Evolutionary conservation across 495 filamentous ascomycete species (phyloP), one percentile per base, ranked within the genome.

Genomic region (Annulohypoxylon maeteangense): DNA sequence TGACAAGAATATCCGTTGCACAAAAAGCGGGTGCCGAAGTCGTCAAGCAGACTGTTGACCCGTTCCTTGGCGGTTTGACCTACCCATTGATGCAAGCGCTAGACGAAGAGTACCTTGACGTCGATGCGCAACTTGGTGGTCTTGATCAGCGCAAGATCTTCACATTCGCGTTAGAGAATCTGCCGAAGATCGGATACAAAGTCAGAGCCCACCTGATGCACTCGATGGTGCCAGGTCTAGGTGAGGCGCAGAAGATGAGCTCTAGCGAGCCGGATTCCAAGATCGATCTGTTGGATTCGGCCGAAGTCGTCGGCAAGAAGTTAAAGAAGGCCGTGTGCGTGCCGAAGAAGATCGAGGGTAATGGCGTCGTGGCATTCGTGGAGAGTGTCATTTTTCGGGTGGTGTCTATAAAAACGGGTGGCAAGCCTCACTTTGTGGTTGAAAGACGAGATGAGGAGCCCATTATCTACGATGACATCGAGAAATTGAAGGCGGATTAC

Each of bases 91-190:
- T 99, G 76, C 95, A 99, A 80, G 90, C 90, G 3, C 83, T 98
- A 29, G 95, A 99, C 71, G 95, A 99, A 80, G 86, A 98, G 81
- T 88, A 97, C 81, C 84, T 99, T 4, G 87, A 88, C 58, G 92
- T 94, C 3, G 93, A 99, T 79, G 89, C 84, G 1, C 90, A 99
- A 70, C 91, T 90, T 51, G 91, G 91, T 7, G 89, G 90, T 50
- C 84, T 95, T 3, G 94, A 97, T 70, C 94, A 98, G 83, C 81
- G 95, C 34, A 99, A 99, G 78, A 87, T 98, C 29, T 99, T 98
- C 72, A 87, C 87, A 7, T 81, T 91, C 7, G 93, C 94, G 0
- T 90, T 91, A 31, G 92, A 94, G 71, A 85, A 87, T 65, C 78
- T 95, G n/a, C 90, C 91, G 0, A 87, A 85, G 76, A 78, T 95